These are phyloP conservation scores for Leptographium wingfieldii DNA, from an alignment of 2,329 filamentous ascomycete species.

Conservation along the genomic window DNA sequence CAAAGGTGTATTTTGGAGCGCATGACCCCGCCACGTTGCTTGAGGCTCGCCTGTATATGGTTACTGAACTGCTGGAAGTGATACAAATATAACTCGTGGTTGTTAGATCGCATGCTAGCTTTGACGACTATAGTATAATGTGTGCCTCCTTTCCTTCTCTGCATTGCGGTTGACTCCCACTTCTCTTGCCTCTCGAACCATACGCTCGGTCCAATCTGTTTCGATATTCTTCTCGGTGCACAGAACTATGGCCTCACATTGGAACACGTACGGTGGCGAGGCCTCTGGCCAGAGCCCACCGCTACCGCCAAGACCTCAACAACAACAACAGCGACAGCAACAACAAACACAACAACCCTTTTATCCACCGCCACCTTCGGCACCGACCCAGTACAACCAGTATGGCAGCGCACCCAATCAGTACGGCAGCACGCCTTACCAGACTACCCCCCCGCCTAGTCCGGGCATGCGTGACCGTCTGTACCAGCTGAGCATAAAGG, in stretches of 20 bases:
- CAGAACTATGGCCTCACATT: background rate
- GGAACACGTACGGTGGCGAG: background rate
- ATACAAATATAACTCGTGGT: background rate
- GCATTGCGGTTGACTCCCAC: too few relatives aligned
- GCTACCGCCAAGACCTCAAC: background rate
- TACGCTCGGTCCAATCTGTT: too few relatives aligned
- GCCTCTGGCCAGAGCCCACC: background rate
- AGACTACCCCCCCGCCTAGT: background rate
- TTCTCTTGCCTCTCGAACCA: background rate
- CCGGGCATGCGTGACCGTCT: conserved; percentile 13
- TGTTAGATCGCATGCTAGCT: background rate
- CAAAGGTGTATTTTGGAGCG: background rate
- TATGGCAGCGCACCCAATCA: background rate
- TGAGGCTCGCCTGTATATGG: background rate
- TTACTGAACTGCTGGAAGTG: background rate
- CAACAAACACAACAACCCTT: background rate
- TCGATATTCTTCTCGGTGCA: background rate
- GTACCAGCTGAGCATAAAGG: conserved; percentile 15
- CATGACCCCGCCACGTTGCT: background rate
- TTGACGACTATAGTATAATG: background rate
- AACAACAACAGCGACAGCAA: background rate
- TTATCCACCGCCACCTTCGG: conserved; percentile 5
- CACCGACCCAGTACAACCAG: background rate
- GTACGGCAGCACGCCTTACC: background rate
- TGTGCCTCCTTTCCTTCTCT: background rate